phyloP scores from a whole-genome alignment of 208 protist species.

The Porcisia deanei region DNA sequence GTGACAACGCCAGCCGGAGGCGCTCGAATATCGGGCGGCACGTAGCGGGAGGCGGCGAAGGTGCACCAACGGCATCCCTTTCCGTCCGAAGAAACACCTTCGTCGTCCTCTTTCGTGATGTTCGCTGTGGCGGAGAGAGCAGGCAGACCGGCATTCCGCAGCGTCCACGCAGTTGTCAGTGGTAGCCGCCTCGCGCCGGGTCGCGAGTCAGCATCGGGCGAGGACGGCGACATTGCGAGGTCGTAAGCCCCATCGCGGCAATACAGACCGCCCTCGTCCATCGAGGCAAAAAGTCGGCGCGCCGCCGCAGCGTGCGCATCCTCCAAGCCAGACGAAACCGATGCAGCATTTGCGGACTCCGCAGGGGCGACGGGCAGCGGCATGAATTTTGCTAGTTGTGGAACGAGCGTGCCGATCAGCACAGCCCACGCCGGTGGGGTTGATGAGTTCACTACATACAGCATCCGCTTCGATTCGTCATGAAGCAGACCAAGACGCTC shows the following conservation, averaged over 20 bases:
- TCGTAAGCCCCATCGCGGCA: slow-evolving; percentile 57
- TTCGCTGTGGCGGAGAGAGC: slow-evolving; percentile 2
- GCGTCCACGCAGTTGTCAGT: slow-evolving; percentile 5
- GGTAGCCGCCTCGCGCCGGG: neutral
- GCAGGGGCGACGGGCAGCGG: neutral
- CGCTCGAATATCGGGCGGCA: slow-evolving; percentile 40
- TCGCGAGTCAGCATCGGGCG: neutral
- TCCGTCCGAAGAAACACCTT: neutral
- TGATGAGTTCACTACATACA: slow-evolving; percentile 12
- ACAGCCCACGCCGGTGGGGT: slow-evolving; percentile 10
- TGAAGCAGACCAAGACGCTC: slow-evolving; percentile 33
- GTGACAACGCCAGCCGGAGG: slow-evolving; percentile 74
- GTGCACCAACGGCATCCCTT: neutral
- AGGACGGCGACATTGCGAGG: slow-evolving; percentile 18
- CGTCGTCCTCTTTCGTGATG: neutral
- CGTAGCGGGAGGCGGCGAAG: slow-evolving; percentile 31
- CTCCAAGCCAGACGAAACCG: neutral
- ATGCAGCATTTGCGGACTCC: neutral
- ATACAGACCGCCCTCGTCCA: slow-evolving; percentile 45
- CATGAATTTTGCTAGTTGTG: slow-evolving; percentile 12
- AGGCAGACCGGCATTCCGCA: slow-evolving; percentile 11
- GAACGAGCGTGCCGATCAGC: slow-evolving; percentile 22
- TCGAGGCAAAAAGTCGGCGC: slow-evolving; percentile 8
- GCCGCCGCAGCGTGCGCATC: neutral
- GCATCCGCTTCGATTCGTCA: slow-evolving; percentile 27